These are phyloP conservation scores for Mucor ambiguus DNA, from an alignment of 371 early-diverging fungal species.

Conservation along the genomic window DNA sequence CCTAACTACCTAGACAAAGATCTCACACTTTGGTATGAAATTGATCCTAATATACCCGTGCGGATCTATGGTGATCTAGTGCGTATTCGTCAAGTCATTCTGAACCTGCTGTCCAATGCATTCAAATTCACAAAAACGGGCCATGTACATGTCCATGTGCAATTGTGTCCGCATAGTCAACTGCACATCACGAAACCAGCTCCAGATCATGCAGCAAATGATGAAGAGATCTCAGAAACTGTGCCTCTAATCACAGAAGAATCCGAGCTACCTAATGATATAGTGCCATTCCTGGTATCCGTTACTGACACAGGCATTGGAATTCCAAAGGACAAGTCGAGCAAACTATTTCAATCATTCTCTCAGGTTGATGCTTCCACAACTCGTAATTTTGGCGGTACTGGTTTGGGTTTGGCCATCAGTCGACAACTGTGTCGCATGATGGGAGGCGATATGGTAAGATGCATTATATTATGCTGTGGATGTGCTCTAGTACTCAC, in stretches of 20 bases:
- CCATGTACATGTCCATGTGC: constrained; percentile 25
- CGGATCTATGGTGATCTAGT: constrained; percentile 41
- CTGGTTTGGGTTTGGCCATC: constrained; percentile 49
- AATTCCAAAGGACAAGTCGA: constrained; percentile 52
- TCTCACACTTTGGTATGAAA: constrained; percentile 49
- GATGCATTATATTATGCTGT: not conserved
- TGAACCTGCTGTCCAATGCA: constrained; percentile 59
- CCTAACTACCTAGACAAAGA: constrained; percentile 34
- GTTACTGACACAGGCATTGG: constrained; percentile 72
- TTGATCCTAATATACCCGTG: constrained; percentile 47
- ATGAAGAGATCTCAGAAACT: constrained; percentile 20
- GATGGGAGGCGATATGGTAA: constrained; percentile 57
- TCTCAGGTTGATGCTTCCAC: constrained; percentile 61
- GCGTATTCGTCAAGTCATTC: constrained; percentile 41
- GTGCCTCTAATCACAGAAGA: not conserved
- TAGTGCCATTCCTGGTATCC: constrained; percentile 30
- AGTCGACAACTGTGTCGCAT: constrained; percentile 48
- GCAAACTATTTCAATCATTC: constrained; percentile 60
- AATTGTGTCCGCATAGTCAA: not conserved
- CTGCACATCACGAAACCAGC: not conserved
- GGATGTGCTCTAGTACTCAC: not conserved
- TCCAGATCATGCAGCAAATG: constrained; percentile 32
- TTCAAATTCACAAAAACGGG: constrained; percentile 66
- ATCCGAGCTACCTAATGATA: not conserved
- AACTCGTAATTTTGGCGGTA: constrained; percentile 57